phyloP scores from a whole-genome alignment of 1,284 basidiomycete species.

The Ganoderma sinense region DNA sequence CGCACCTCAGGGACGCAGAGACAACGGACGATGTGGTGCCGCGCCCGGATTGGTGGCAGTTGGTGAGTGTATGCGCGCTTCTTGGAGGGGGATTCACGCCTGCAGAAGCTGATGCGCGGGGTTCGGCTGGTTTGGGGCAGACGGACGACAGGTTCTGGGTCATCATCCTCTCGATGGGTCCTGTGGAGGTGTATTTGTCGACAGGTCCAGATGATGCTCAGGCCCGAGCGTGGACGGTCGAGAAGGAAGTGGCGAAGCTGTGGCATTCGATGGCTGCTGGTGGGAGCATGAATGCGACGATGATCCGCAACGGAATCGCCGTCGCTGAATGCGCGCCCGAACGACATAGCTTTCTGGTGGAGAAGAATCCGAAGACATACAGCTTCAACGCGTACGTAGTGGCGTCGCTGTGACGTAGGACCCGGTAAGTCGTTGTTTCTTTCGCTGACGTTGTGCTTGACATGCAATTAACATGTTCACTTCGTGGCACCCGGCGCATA shows the following conservation, averaged over 20 bases:
- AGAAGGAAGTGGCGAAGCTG: slow-evolving; percentile 60
- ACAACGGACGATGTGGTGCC: slow-evolving; percentile 48
- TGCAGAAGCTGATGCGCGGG: background rate
- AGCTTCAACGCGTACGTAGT: slow-evolving; percentile 54
- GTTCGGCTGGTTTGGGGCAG: slow-evolving; percentile 34
- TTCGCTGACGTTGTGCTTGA: too few species aligned
- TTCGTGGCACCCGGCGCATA: too few species aligned
- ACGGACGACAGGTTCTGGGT: slow-evolving; percentile 60
- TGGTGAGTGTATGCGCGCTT: slow-evolving; percentile 43
- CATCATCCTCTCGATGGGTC: slow-evolving; percentile 58
- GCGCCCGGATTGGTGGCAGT: slow-evolving; percentile 50
- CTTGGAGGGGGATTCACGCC: too few species aligned
- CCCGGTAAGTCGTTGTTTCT: background rate
- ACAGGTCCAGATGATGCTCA: slow-evolving; percentile 31
- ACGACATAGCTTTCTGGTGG: slow-evolving; percentile 47
- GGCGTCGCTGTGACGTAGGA: slow-evolving; percentile 9
- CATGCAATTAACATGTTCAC: too few species aligned
- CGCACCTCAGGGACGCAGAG: slow-evolving; percentile 54
- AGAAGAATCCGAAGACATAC: slow-evolving; percentile 50
- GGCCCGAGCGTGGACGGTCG: slow-evolving; percentile 47
- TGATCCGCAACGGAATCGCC: slow-evolving; percentile 50
- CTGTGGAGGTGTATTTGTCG: slow-evolving; percentile 30
- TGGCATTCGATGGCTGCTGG: slow-evolving; percentile 53
- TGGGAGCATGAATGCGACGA: slow-evolving; percentile 52
- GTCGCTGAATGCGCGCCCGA: slow-evolving; percentile 50